Base-by-base conservation (phyloP, 768 basidiomycete genomes). In the Asterophora lycoperdoides region DNA sequence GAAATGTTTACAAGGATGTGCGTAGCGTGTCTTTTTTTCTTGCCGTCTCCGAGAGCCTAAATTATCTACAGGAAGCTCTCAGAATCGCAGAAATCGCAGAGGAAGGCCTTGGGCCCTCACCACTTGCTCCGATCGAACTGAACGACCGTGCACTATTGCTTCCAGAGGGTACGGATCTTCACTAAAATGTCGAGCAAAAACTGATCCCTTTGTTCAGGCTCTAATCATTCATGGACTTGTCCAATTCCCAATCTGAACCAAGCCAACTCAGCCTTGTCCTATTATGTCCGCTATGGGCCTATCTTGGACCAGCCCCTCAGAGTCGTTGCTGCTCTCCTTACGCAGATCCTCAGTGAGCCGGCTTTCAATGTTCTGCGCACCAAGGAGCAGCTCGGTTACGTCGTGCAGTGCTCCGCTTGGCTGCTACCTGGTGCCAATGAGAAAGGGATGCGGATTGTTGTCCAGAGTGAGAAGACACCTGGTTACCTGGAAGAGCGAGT, bases 331-430 rank as follows among this genome's bases (percentile, higher is more conserved):
- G 69, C 81, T 2, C 75, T 99, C 11, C 80, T 97, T 18, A 76
- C 77, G 0, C 91, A 94, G 57, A 87, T 98, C 48, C 74, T 94
- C 32, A 73, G 78, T n/a, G 96, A 99, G 58, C 95, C 94, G 1
- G 80, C 88, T 8, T 99, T 98, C 68, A 84, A 95, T 62, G 72
- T 84, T 18, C 78, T 99, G 26, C 84, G 96, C 23, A 97, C 94
- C 3, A 84, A 91, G 62, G 92, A 98, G 62, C 96, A 99, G 65
- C 76, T 99, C 1, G 96, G 96, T 5, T 99, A 99, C 64, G 76
- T 96, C 36, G 94, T 96, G 30, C 78, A 74, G 8, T 83, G 80
- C 54, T 71, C 73, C 1, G 61, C 68, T 26, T 82, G 79, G 78
- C 62, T 71, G 8, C 64, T 86, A 36, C 62, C 76, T 35, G 86